These are phyloP conservation scores for Didymella sp. DNA, from an alignment of 2,329 filamentous ascomycete genomes.

Conservation along the genomic window DNA sequence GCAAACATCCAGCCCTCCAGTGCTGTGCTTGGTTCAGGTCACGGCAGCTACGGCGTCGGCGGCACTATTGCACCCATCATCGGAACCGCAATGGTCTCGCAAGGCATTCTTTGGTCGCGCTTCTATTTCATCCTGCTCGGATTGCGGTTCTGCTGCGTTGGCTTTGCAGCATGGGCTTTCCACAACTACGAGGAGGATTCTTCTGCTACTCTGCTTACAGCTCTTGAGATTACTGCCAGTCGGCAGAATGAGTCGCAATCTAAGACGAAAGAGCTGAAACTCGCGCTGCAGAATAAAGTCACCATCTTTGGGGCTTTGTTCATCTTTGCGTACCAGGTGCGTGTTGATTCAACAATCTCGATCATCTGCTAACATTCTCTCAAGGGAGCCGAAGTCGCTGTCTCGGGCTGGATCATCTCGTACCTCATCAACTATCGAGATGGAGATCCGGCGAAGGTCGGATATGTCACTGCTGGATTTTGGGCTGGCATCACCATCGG, in stretches of 20 bases:
- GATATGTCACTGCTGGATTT: constrained; percentile 77
- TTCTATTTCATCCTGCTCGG: constrained; percentile 75
- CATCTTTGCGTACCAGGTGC: constrained; percentile 76
- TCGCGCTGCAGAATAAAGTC: constrained; percentile 60
- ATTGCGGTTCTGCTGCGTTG: constrained; percentile 64
- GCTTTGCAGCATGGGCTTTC: constrained; percentile 71
- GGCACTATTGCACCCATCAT: constrained; percentile 71
- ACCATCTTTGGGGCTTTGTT: constrained; percentile 79
- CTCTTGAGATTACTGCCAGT: constrained; percentile 54
- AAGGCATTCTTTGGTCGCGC: constrained; percentile 68
- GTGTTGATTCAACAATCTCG: no score
- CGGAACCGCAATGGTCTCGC: constrained; percentile 74
- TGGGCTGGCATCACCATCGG: constrained; percentile 78
- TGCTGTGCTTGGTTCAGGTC: constrained; percentile 65
- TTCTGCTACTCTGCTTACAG: constrained; percentile 52
- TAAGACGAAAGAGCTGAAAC: constrained; percentile 58
- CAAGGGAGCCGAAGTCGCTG: constrained; percentile 83
- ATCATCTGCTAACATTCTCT: no score
- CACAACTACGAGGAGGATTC: constrained; percentile 71
- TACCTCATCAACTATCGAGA: constrained; percentile 77
- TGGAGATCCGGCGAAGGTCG: constrained; percentile 73
- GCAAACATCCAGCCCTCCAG: constrained; percentile 61
- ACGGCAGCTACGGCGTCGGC: constrained; percentile 66
- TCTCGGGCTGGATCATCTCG: constrained; percentile 86
- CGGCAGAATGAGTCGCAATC: constrained; percentile 51